These are phyloP conservation scores for Myotisia sp. DNA, from an alignment of 2,329 filamentous ascomycete genomes.

Conservation along the genomic window DNA sequence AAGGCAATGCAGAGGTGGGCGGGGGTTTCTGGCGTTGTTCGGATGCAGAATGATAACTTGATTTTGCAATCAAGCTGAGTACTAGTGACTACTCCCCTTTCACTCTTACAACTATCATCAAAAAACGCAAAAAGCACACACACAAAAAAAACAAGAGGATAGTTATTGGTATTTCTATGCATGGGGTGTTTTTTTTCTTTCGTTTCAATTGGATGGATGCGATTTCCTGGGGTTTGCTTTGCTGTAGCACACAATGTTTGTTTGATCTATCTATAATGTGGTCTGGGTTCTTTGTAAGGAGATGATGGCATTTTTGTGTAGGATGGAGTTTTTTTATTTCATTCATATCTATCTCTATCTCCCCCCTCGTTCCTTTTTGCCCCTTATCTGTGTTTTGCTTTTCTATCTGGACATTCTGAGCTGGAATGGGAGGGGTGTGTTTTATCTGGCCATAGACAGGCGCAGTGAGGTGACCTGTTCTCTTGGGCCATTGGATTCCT, in stretches of 20 bases:
- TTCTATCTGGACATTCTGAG: not conserved
- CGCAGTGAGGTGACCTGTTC: not conserved
- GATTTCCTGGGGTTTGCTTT: not conserved
- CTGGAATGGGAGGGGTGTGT: not conserved
- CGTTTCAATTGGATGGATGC: constrained; percentile 1
- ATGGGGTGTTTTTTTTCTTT: too few relatives aligned
- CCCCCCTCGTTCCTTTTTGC: too few relatives aligned
- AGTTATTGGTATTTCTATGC: too few relatives aligned
- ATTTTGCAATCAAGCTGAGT: too few relatives aligned
- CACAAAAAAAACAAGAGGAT: too few relatives aligned
- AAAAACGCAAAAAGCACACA: too few relatives aligned
- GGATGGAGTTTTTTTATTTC: constrained; percentile 3
- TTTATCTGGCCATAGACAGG: constrained; percentile 4
- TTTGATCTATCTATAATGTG: constrained; percentile 1
- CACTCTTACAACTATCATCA: too few relatives aligned
- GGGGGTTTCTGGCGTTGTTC: too few relatives aligned
- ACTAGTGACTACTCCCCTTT: not conserved
- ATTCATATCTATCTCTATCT: not conserved
- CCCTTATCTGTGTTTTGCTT: not conserved
- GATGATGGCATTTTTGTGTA: constrained; percentile 1
- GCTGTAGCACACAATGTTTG: constrained; percentile 1
- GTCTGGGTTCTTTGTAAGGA: constrained; percentile 1
- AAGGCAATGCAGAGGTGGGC: too few relatives aligned
- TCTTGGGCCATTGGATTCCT: not conserved
- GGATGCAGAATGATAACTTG: too few relatives aligned